Percentiles rank a stretch among this genome's conserved stretches.
phyloP scores from a whole-genome alignment of 2,329 filamentous ascomycete genomes.

The Clonostachys rosea region DNA sequence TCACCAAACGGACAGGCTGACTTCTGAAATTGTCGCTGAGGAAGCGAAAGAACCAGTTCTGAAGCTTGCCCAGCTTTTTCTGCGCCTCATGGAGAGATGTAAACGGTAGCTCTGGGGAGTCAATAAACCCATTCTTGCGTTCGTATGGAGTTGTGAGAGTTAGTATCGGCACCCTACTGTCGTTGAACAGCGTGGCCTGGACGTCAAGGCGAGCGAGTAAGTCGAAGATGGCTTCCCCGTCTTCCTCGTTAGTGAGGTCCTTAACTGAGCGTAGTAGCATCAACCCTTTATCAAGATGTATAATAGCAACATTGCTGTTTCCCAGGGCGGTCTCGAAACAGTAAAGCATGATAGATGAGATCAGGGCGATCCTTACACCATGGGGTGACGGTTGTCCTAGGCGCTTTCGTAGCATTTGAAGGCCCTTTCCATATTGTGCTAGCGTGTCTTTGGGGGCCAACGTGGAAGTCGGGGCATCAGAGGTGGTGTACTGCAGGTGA shows the following conservation, averaged over 20 bases:
- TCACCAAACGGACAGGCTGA: neutral
- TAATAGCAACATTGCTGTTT: slow-evolving; percentile 4
- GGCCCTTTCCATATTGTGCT: neutral
- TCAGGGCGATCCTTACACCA: slow-evolving; percentile 1
- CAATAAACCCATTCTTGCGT: neutral
- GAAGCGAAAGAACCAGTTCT: slow-evolving; percentile 3
- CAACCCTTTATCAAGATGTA: slow-evolving; percentile 5
- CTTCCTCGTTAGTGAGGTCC: neutral
- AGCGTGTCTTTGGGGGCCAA: neutral
- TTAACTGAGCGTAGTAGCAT: neutral
- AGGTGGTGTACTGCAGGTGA: slow-evolving; percentile 3
- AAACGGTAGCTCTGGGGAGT: neutral
- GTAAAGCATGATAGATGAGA: slow-evolving; percentile 7
- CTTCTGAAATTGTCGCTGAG: neutral
- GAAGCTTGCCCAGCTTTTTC: neutral
- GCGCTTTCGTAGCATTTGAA: neutral
- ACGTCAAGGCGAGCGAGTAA: slow-evolving; percentile 5
- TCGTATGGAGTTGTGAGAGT: neutral
- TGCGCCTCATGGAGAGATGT: slow-evolving; percentile 1
- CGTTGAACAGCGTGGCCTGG: slow-evolving; percentile 5
- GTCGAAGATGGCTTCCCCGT: neutral
- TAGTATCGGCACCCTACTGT: slow-evolving; percentile 1
- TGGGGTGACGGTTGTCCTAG: neutral
- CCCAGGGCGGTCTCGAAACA: slow-evolving; percentile 7
- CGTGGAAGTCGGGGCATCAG: neutral